Evolutionary conservation across 768 basidiomycete genomes (phyloP), one percentile per base, ranked within the genome.

Genomic region (Leccinum boreale): DNA sequence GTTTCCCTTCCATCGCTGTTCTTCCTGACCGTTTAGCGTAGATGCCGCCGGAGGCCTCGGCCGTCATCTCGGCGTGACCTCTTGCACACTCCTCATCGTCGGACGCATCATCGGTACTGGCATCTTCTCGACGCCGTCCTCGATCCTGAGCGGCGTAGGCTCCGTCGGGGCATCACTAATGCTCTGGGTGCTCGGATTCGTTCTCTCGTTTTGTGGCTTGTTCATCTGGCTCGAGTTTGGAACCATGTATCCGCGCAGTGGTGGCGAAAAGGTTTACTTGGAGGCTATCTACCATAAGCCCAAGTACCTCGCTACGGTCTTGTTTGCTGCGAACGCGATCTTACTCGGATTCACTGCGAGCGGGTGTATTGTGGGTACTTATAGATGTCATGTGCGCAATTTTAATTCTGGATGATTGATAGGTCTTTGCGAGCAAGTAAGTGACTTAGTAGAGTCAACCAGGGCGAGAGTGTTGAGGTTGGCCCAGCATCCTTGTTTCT

Each of bases 141-240:
- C 80, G 1, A 85, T 86, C 62, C 76, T 86, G 29, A 74, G 69
- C 0, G 80, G 81, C 0, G 84, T 85, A 0, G 80, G 79, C 12
- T 84, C 82, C 6, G 72, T 85, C 17, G 85, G 84, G 19, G 83
- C 84, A 1, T 84, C 83, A 0, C 71, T 85, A 50, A 79, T 85
- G 78, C 79, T 85, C 19, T 86, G 84, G 85, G 79, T 85, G 1
- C 79, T 85, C 21, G 85, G 84, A 4, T 83, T 85, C 62, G 62
- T 78, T 1, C 75, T 85, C 3, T 84, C 83, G 0, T 81, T 80
- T 59, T 85, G 81, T 53, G 83, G 83, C 0, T 68, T 85, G 11
- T 84, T 85, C 64, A 79, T 85, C 55, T 85, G 83, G 83, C 78
- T 85, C 21, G 84, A 86, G 58, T 80, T 80, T 49, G 85, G 85